A percentile compares a stretch with the other conserved stretches of the same genome.
Evolutionary conservation across 2,329 filamentous ascomycete genomes (phyloP).

Genomic region (Pseudophaeomoniella oleicola): DNA sequence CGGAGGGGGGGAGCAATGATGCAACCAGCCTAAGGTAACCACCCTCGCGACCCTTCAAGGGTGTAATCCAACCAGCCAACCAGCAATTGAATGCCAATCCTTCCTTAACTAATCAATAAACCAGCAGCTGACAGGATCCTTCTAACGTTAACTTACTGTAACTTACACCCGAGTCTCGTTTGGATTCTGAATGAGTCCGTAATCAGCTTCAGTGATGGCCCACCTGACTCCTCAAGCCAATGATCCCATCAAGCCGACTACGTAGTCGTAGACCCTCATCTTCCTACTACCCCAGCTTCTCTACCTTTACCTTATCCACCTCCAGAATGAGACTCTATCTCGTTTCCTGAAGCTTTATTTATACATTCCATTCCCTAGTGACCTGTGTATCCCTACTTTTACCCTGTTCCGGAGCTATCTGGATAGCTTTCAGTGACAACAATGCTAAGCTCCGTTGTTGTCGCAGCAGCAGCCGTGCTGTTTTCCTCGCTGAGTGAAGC

Average conservation of each 20-base stretch:
- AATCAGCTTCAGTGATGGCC: background rate
- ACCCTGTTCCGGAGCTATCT: too few species aligned
- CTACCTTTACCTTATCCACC: background rate
- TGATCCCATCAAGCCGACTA: background rate
- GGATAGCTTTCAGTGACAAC: too few species aligned
- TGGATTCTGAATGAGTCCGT: background rate
- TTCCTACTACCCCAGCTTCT: background rate
- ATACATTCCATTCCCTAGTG: background rate
- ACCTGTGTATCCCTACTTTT: too few species aligned
- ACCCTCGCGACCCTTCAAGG: too few species aligned
- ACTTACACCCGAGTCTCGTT: background rate
- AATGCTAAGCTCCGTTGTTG: slow-evolving; percentile 19
- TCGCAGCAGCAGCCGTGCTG: slow-evolving; percentile 19
- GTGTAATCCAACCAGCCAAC: too few species aligned
- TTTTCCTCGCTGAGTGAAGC: slow-evolving; percentile 29
- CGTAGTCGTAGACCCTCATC: background rate
- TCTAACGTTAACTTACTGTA: too few species aligned
- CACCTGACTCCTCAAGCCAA: background rate
- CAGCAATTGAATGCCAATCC: too few species aligned
- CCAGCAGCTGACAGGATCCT: too few species aligned
- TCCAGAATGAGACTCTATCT: background rate
- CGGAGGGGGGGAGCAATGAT: too few species aligned
- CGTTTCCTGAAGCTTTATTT: background rate
- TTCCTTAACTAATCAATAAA: too few species aligned
- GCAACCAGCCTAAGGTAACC: too few species aligned